These are phyloP conservation scores for Talaromyces adpressus DNA, from an alignment of 495 filamentous ascomycete species.

Conservation along the genomic window DNA sequence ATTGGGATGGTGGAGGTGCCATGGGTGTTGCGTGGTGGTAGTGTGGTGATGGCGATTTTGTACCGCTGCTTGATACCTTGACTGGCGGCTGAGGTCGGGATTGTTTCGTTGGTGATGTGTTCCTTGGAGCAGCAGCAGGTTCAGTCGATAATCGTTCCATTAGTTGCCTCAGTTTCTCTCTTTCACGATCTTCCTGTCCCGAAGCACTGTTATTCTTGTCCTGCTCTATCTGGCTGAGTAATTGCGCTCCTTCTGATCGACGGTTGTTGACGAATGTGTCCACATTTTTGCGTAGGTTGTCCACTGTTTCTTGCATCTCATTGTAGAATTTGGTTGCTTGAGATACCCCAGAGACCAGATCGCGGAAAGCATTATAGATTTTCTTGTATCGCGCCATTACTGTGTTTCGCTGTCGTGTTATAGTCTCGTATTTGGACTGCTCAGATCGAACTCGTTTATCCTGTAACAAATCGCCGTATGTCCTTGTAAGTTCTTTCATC, in stretches of 20 bases:
- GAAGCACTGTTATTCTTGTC: slow-evolving; percentile 59
- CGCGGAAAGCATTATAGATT: slow-evolving; percentile 86
- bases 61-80: slow-evolving; percentile 16
- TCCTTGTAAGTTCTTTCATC: slow-evolving; percentile 89
- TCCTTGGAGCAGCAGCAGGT: slow-evolving; percentile 33
- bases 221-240: slow-evolving; percentile 81
- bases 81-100: slow-evolving; percentile 37
- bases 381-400: slow-evolving; percentile 87
- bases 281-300: slow-evolving; percentile 93
- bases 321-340: slow-evolving; percentile 88
- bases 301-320: slow-evolving; percentile 92
- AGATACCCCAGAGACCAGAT: slow-evolving; percentile 75
- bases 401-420: slow-evolving; percentile 72
- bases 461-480: slow-evolving; percentile 81
- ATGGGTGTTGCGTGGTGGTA: slow-evolving; percentile 33
- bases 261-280: slow-evolving; percentile 95
- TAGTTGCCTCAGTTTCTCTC: slow-evolving; percentile 74
- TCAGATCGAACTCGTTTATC: slow-evolving; percentile 91
- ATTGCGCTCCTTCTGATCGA: slow-evolving; percentile 81
- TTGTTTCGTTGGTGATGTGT: slow-evolving; percentile 29
- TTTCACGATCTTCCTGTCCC: slow-evolving; percentile 75
- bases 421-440: slow-evolving; percentile 86
- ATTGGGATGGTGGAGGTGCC: slow-evolving; percentile 27
- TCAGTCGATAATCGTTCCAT: slow-evolving; percentile 96
- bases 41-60: slow-evolving; percentile 37